phyloP scores from a whole-genome alignment of 305 asterid species.

The Ilex paraguariensis region DNA sequence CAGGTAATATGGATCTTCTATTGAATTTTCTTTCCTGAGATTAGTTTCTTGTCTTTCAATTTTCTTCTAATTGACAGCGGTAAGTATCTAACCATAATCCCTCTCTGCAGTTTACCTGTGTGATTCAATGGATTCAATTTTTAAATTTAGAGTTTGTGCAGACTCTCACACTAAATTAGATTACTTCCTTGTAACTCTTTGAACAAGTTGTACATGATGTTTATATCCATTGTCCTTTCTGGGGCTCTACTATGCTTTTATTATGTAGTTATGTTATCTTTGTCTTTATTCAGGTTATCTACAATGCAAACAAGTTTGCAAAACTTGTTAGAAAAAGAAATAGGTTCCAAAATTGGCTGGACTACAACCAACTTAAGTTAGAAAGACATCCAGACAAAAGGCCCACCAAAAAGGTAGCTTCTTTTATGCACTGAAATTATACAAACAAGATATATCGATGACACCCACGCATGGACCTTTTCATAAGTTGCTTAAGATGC shows the following conservation, averaged over 20 bases:
- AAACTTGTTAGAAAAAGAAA: constrained; percentile 62
- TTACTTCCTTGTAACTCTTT: neutral
- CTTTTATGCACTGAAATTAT: constrained; percentile 2
- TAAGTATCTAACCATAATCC: too few relatives aligned
- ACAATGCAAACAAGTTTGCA: constrained; percentile 80
- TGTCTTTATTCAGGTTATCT: constrained; percentile 51
- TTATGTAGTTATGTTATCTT: neutral
- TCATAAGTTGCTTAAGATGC: neutral
- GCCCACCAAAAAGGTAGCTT: constrained; percentile 66
- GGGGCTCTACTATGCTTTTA: neutral
- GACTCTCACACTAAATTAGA: neutral
- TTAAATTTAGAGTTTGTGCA: too few relatives aligned
- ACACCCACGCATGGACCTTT: neutral
- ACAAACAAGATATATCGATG: neutral
- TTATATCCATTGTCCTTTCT: neutral
- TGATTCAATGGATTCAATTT: too few relatives aligned
- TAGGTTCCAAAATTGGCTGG: constrained; percentile 85
- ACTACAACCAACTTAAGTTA: constrained; percentile 80
- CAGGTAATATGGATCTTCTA: constrained; percentile 47
- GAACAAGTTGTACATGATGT: neutral
- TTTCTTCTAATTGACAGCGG: too few relatives aligned
- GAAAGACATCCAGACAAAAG: constrained; percentile 80
- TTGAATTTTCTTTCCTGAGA: neutral
- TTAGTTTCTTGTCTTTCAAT: constrained; percentile 1
- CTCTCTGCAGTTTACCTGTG: too few relatives aligned